phyloP scores from a whole-genome alignment of 495 filamentous ascomycete genomes.

The Beverwykella pulmonaria region DNA sequence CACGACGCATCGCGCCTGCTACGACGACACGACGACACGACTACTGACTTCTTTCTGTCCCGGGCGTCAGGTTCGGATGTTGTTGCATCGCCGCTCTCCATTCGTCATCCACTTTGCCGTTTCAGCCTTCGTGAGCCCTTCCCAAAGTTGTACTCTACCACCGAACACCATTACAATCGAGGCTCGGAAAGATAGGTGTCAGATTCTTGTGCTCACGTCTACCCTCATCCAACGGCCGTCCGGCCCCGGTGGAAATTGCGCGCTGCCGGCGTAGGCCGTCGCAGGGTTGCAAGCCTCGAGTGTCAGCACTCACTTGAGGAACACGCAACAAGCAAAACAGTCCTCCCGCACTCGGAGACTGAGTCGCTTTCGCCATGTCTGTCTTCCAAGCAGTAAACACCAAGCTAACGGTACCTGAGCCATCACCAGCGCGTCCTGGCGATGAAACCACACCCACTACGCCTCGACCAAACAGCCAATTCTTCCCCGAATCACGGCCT shows the following conservation, averaged over 20 bases:
- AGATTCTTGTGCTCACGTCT: not conserved
- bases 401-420: slow-evolving; percentile 53
- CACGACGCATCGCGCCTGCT: not conserved
- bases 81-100: slow-evolving; percentile 22
- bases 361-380: slow-evolving; percentile 48
- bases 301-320: slow-evolving; percentile 26
- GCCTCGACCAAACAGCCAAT: slow-evolving; percentile 56
- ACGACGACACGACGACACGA: slow-evolving; percentile 28
- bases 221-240: slow-evolving; percentile 13
- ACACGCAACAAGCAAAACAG: not conserved
- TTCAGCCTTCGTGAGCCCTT: slow-evolving; percentile 32
- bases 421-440: slow-evolving; percentile 56
- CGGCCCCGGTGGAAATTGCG: slow-evolving; percentile 11
- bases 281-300: slow-evolving; percentile 19
- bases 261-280: slow-evolving; percentile 23
- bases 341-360: not conserved
- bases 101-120: slow-evolving; percentile 27
- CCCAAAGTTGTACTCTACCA: not conserved
- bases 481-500: slow-evolving; percentile 46
- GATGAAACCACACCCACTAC: slow-evolving; percentile 65
- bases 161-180: not conserved
- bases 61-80: slow-evolving; percentile 26
- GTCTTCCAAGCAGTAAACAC: slow-evolving; percentile 80
- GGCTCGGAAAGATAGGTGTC: not conserved
- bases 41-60: not conserved